Percentiles rank a stretch among this genome's conserved stretches.
Conservation (phyloP, 2,329 filamentous ascomycete species). For the Alternaria postmessia region DNA sequence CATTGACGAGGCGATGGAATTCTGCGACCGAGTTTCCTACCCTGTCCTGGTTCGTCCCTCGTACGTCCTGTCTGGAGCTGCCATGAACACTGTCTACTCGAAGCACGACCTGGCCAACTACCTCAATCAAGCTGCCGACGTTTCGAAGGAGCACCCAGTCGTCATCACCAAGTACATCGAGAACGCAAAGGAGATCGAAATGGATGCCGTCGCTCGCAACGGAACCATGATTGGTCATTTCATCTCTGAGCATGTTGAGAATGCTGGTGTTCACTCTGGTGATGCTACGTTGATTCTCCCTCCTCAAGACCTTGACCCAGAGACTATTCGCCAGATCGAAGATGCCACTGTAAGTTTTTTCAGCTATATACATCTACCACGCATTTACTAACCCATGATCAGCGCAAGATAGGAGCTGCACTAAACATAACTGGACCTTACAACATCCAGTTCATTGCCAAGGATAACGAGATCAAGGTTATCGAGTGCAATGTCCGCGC, state of each 20-base stretch:
- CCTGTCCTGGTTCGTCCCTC: conserved; percentile 95
- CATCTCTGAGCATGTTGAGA: conserved; percentile 98
- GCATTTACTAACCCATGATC: neutral
- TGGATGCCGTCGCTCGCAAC: conserved; percentile 95
- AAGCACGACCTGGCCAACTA: conserved; percentile 90
- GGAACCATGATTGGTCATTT: conserved; percentile 94
- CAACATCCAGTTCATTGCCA: conserved; percentile 99
- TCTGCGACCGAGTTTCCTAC: conserved; percentile 89
- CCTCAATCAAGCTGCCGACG: conserved; percentile 87
- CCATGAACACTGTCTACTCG: conserved; percentile 99
- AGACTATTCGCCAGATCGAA: conserved; percentile 46
- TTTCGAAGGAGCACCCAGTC: conserved; percentile 93
- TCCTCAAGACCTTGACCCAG: conserved; percentile 88
- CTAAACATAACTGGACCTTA: conserved; percentile 95
- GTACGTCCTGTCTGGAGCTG: conserved; percentile 94
- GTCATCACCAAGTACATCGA: conserved; percentile 99
- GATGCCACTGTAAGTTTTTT: neutral
- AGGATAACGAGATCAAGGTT: conserved; percentile 99
- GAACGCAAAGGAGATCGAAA: conserved; percentile 99
- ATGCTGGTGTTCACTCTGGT: conserved; percentile 97
- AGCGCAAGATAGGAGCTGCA: conserved; percentile 87
- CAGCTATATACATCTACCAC: neutral
- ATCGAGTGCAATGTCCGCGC: conserved; percentile 99
- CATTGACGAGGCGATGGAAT: conserved; percentile 85
- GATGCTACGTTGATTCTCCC: conserved; percentile 95